These are phyloP conservation scores for Verticillium zaregamsianum DNA, from an alignment of 2,329 filamentous ascomycete genomes.

Conservation along the genomic window DNA sequence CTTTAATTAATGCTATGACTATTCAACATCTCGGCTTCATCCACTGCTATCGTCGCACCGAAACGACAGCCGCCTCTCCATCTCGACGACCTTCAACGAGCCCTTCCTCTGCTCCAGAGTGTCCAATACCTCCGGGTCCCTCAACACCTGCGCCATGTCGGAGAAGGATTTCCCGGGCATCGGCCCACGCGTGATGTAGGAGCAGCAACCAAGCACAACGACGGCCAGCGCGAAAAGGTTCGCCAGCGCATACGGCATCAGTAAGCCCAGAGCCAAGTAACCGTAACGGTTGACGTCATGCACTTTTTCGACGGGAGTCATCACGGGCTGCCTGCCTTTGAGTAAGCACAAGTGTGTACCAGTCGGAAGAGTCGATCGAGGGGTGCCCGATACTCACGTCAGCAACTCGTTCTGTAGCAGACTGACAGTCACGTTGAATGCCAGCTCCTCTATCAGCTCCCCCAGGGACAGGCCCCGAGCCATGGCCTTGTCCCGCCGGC, in stretches of 20 bases:
- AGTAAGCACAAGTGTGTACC: not conserved
- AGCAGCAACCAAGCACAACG: not conserved
- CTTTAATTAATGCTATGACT: not conserved
- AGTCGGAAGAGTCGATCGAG: not conserved
- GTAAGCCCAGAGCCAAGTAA: not conserved
- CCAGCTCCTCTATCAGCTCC: constrained; percentile 2
- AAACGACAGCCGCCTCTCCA: not conserved
- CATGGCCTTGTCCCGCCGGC: constrained; percentile 3
- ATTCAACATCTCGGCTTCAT: no score
- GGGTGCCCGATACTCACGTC: not conserved
- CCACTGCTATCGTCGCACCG: not conserved
- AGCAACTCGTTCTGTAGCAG: constrained; percentile 5
- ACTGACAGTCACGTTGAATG: constrained; percentile 6
- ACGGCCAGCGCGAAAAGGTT: not conserved
- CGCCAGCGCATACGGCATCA: constrained; percentile 2
- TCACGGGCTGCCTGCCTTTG: not conserved
- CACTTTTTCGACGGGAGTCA: not conserved
- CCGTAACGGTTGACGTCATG: constrained; percentile 7
- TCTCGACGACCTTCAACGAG: not conserved
- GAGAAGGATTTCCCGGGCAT: constrained; percentile 2
- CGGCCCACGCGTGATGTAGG: not conserved
- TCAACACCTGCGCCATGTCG: not conserved
- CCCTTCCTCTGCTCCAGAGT: not conserved
- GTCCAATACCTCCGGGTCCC: not conserved
- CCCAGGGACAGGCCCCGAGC: not conserved